Percentiles rank a stretch among this genome's conserved stretches.
Evolutionary conservation across 306 rosid genomes (phyloP).

Genomic region (Begonia masoniana): DNA sequence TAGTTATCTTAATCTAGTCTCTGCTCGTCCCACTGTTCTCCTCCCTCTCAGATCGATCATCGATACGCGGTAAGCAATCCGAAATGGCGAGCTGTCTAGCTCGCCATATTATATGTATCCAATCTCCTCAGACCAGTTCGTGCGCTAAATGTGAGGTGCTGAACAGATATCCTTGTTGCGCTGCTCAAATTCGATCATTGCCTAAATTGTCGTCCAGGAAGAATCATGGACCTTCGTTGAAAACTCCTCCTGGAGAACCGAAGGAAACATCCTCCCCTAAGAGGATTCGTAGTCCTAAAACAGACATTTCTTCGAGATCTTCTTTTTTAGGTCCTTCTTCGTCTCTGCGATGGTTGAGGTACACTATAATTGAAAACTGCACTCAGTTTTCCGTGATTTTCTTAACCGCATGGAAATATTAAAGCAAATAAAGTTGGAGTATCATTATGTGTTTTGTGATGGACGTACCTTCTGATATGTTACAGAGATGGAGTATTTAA

Average conservation of each 20-base stretch:
- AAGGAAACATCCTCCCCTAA: conserved; percentile 3
- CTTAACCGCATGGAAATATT: not conserved
- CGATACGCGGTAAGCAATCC: not conserved
- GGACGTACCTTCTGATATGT: conserved; percentile 4
- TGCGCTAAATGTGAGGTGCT: conserved; percentile 10
- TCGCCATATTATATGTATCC: conserved; percentile 12
- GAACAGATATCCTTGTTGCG: conserved; percentile 17
- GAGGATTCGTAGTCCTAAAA: not conserved
- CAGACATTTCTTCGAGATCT: conserved; percentile 4
- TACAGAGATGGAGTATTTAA: conserved; percentile 22
- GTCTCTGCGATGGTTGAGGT: conserved; percentile 23
- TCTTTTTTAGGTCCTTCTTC: conserved; percentile 11
- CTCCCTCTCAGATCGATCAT: not conserved
- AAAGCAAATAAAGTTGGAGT: not conserved
- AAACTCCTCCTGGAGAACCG: conserved; percentile 18
- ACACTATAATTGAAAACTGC: not conserved
- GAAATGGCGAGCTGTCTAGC: conserved; percentile 32
- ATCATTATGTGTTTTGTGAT: not conserved
- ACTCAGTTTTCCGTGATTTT: not conserved
- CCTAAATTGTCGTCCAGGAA: conserved; percentile 17
- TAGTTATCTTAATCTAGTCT: not conserved
- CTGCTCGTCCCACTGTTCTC: not conserved
- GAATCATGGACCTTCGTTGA: conserved; percentile 11
- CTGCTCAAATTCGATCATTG: conserved; percentile 7
- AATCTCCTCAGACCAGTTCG: conserved; percentile 13